Evolutionary conservation across 495 filamentous ascomycete genomes (phyloP), one percentile per base, ranked within the genome.

Genomic region (Pseudoneurospora amorphoporcata): DNA sequence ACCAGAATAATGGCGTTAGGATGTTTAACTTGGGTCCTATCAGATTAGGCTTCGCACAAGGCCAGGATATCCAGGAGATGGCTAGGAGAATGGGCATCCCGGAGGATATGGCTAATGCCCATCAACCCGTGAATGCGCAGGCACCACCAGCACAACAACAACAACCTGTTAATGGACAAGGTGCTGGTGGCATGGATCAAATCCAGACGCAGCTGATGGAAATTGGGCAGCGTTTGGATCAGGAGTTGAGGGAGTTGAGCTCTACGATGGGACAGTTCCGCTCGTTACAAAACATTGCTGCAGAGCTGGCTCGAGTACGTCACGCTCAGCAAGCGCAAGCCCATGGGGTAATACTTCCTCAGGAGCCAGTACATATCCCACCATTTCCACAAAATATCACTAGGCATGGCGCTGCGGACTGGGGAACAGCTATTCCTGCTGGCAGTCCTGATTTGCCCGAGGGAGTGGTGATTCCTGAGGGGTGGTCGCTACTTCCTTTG

Each of bases 401-500:
- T n/a, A 80, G 86, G 71, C 81, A 86, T 75, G 79, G 79, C 43
- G 83, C 74, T 16, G 70, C 79, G 41, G 76, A 82, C 40, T 79
- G 82, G 39, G 80, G 82, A 29, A 74, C 82, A 29, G 80, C 88
- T 8, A 85, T 94, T 71, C 84, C 86, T 32, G 81, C 91, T 16
- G 91, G 90, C 23, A 90, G 92, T 77, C 78, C 87, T 32, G 88
- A 91, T 53, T 82, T 95, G 23, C 92, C 92, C 3, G 87, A 89
- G 45, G 92, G 93, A 9, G 83, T 95, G 16, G 87, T 81, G 14
- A 87, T 96, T 39, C 93, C 93, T 3, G 83, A 86, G 47, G 92
- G 92, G 8, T 96, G 92, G 92, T 90, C 88, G 32, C 78, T 96
- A 38, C 81, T 91, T 40, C 91, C 91, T 70, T 84, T 94, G 12